Evolutionary conservation across 75 land plant genomes (phyloP), one percentile per base, ranked within the genome.

Genomic region (Sequoiadendron giganteum): DNA sequence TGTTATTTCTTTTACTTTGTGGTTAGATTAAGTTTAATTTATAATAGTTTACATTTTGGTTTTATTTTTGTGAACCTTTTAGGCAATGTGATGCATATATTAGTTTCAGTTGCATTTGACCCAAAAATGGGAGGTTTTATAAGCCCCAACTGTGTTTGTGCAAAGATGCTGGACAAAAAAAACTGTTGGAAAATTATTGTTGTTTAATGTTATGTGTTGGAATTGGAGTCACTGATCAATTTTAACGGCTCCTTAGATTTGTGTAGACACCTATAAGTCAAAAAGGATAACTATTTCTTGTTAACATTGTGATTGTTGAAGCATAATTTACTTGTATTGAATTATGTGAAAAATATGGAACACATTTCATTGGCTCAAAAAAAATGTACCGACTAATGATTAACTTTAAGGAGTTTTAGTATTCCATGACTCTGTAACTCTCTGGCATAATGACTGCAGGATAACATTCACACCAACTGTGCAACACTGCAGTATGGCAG

Each of bases 401-500:
- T 28, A 45, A 3, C 25, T 47, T 13, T 82, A 47, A 82, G 47
- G 49, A 14, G 47, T 79, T 34, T 28, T 10, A 45, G 14, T 82
- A 47, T 82, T 82, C 48, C 2, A 42, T 42, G 5, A 21, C 7
- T 52, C 38, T 82, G 10, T 43, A n/a, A 43, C 49, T 14, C n/a
- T 82, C 52, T 82, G 84, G 49, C 49, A 45, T n/a, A 47, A 47
- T 47, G 84, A 43, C 48, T 82, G 84, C 88, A 97, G 99, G 93
- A 92, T 97, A 72, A 95, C 95, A 45, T 97, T 97, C 90, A 97
- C 99, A 19, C 99, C 99, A 52, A 97, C 99, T 1, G 94, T 97
- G 19, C 95, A 95, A 45, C 99, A 97, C 85, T 97, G 99, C 73
- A 97, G 96, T 90, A 97, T 97, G 99, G 99, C 99, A 40, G 93